Evolutionary conservation across 805 yeast species (phyloP).

Genomic region (Zygosaccharomyces lentus): DNA sequence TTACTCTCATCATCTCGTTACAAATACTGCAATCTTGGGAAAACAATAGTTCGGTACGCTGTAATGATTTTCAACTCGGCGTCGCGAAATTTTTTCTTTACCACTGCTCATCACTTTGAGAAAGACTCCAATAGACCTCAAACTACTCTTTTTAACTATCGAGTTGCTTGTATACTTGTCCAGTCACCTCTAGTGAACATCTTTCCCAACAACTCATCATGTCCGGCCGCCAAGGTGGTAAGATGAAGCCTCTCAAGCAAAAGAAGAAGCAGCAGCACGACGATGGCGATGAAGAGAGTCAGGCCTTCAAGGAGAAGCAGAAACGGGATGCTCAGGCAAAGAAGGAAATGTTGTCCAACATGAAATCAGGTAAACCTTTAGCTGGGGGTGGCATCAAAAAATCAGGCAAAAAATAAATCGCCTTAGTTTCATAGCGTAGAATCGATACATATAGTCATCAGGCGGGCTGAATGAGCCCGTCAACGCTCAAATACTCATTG

Average conservation of each 20-base stretch:
- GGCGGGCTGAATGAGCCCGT: neutral
- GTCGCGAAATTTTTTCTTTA: conserved; percentile 1
- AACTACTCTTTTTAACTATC: neutral
- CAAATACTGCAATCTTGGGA: neutral
- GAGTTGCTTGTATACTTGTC: neutral
- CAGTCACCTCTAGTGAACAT: neutral
- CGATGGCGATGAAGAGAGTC: conserved; percentile 79
- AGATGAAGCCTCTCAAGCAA: conserved; percentile 72
- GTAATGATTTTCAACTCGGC: neutral
- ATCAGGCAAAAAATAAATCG: conserved; percentile 59
- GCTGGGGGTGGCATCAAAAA: conserved; percentile 95
- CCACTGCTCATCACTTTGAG: neutral
- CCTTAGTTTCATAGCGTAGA: neutral
- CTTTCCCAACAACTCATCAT: conserved; percentile 35
- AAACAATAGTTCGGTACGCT: too few relatives aligned
- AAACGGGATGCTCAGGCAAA: conserved; percentile 91
- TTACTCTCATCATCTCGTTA: too few relatives aligned
- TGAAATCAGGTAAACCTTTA: conserved; percentile 86
- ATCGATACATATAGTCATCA: neutral
- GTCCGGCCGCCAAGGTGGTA: conserved; percentile 98
- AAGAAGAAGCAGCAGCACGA: conserved; percentile 76
- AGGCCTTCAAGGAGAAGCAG: conserved; percentile 89
- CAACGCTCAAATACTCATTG: neutral
- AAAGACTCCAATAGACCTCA: too few relatives aligned
- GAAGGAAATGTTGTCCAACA: conserved; percentile 84